Base-by-base conservation (phyloP, 192 early-diverging fungal species). In the Jimgerdemannia lactiflua region DNA sequence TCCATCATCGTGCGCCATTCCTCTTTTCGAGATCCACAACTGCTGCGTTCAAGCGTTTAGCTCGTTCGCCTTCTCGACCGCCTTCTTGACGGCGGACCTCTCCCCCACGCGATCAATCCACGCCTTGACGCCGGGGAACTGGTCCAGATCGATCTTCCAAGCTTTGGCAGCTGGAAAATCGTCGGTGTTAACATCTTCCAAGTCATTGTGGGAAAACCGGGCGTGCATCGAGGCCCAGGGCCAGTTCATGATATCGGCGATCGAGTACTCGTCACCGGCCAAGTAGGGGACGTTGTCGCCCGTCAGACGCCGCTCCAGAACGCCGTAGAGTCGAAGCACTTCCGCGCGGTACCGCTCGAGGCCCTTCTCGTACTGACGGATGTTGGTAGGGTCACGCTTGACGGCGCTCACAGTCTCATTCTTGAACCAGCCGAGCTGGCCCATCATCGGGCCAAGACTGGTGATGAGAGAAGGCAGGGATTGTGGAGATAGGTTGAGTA, bases 211-310 rank as follows among this genome's bases (percentile, higher is more conserved):
- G 49, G 49, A 54, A 19, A 75, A 11, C 49, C 64, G 71, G 43
- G 39, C 49, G 39, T 74, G 43, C 11, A 8, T n/a, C 1, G 64
- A 20, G n/a, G 77, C 69, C 87, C 87, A 89, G 17, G 72, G 44
- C 72, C 80, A 90, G 71, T 71, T 83, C 9, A 81, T 77, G 72
- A 87, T 87, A 54, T 90, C 89, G 3, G 89, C 87, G 64, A 90
- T 69, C 43, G 82, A 83, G 71, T 75, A 86, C 42, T 77, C 72
- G 41, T 78, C 65, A 39, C 71, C 78, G 40, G 80, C 79, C 3
- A 87, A 72, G 14, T 78, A 81, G 7, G 19, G 20, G 4, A 39
- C 40, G 20, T 67, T 67, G 10, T 77, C 79, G 42, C 79, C 69
- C 11, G 69, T 44, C 11, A 88, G 69, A 19, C 71, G 65, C 9